Base-by-base conservation (phyloP, 2,329 filamentous ascomycete species). In the Cladosporium sp. region DNA sequence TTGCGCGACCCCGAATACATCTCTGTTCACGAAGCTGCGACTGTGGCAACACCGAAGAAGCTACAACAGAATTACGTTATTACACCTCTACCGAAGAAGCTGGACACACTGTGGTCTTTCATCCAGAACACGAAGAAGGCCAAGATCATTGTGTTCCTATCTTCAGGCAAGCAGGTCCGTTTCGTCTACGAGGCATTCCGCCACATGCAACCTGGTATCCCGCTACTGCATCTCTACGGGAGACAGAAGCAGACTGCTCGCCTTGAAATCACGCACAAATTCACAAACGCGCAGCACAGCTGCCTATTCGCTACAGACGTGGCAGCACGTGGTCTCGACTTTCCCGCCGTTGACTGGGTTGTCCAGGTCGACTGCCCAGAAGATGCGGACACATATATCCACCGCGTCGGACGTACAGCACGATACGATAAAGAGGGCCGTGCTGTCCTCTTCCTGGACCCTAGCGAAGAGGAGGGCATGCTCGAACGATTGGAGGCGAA, bases 291-390 rank as follows among this genome's bases (percentile, higher is more conserved):
- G 1, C 91, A 94, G 69, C 82, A 90, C 59, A 88, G 90, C 0
- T 97, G 94, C 70, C 81, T 99, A 0, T 96, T 99, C 71, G 91
- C 94, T 1, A 99, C 94, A 0, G 94, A 99, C 70, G 91, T 99
- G 5, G 92, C 95, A 3, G 94, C 94, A 0, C 84, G 94, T 73
- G 94, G 94, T 63, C 83, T 99, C 12, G 94, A 99, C 73, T 97
- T 99, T 70, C 94, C 94, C 0, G 88, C 92, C 3, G 94, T 99
- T 0, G 94, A 99, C 73, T 99, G 94, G 89, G 94, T 99, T 5
- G 91, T 99, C n/a, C 94, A 99, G 72, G 83, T 90, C n/a, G 94
- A 99, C 73, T 96, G 90, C 65, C 94, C 94, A 0, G 94, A 99
- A 73, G 93, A 99, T 72, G 89, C 90, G 3, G 94, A 97, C 69